A percentile compares a stretch with the other conserved stretches of the same genome.
Evolutionary conservation across 2,329 filamentous ascomycete species (phyloP).

Genomic region (Geosmithia putterillii): DNA sequence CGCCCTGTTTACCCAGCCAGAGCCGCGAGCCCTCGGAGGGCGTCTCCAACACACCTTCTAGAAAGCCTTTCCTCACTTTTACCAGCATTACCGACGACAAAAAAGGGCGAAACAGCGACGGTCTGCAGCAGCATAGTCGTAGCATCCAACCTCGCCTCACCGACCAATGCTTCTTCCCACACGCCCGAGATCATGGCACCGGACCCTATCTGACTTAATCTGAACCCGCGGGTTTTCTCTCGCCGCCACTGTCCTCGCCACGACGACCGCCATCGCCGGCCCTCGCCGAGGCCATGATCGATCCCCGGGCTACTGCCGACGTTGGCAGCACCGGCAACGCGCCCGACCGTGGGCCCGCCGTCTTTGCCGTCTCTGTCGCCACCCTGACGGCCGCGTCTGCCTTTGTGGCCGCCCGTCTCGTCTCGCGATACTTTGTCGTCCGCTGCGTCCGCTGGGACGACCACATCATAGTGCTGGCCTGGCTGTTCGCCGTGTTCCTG

Average conservation of each 20-base stretch:
- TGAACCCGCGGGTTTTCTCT: background rate
- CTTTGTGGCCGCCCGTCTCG: slow-evolving; percentile 63
- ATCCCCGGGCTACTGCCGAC: background rate
- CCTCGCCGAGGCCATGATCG: too few species aligned
- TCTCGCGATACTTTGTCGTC: slow-evolving; percentile 63
- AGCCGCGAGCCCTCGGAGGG: background rate
- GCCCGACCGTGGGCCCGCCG: slow-evolving; percentile 42
- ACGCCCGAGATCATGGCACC: background rate
- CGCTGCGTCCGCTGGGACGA: slow-evolving; percentile 64
- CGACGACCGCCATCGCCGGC: background rate
- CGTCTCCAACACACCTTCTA: too few species aligned
- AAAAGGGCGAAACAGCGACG: background rate
- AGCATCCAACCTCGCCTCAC: background rate
- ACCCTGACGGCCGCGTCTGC: slow-evolving; percentile 58
- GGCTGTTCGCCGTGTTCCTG: slow-evolving; percentile 58
- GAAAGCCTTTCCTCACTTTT: background rate
- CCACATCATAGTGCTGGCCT: slow-evolving; percentile 68
- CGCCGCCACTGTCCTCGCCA: background rate
- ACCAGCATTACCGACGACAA: background rate
- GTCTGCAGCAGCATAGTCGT: too few species aligned
- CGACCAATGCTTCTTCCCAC: background rate
- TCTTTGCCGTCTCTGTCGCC: slow-evolving; percentile 58
- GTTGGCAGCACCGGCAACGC: slow-evolving; percentile 7
- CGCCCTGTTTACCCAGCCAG: background rate
- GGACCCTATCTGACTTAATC: background rate